Conservation (phyloP, 768 basidiomycete genomes). For the Termitomyces sp. region DNA sequence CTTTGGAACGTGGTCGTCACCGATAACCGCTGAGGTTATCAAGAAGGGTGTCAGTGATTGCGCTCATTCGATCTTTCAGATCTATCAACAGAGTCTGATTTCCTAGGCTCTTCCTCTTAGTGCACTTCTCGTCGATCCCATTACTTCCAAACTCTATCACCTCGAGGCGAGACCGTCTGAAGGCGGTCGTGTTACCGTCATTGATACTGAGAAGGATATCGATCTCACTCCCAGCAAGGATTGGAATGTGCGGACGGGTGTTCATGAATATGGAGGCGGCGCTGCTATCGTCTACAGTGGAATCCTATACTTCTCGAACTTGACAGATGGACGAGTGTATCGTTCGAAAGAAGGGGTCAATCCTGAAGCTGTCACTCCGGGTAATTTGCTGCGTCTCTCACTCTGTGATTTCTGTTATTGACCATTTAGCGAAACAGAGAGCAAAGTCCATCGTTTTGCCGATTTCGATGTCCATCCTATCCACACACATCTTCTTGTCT, state of each 20-base stretch:
- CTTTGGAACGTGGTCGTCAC: constrained; percentile 59
- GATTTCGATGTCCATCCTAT: constrained; percentile 54
- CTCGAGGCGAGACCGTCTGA: constrained; percentile 55
- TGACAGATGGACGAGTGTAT: constrained; percentile 45
- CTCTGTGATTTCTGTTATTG: background rate
- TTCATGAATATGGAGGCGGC: constrained; percentile 66
- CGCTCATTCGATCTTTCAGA: background rate
- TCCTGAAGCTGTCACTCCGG: constrained; percentile 55
- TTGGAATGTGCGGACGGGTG: constrained; percentile 55
- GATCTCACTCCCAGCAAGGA: constrained; percentile 46
- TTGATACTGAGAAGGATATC: constrained; percentile 38
- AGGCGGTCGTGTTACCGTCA: constrained; percentile 46
- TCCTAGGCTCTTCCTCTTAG: constrained; percentile 27
- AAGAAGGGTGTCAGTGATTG: constrained; percentile 29
- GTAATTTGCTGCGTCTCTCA: constrained; percentile 27
- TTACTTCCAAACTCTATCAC: constrained; percentile 41
- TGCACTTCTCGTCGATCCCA: constrained; percentile 50
- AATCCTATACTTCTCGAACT: constrained; percentile 49
- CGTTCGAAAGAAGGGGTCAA: constrained; percentile 21
- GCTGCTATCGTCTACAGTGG: constrained; percentile 41
- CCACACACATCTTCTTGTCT: constrained; percentile 46
- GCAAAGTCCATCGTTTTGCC: constrained; percentile 53
- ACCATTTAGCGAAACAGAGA: constrained; percentile 24
- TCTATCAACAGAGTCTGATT: constrained; percentile 6
- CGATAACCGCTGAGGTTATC: constrained; percentile 47